Base-by-base conservation (phyloP, 2,329 filamentous ascomycete genomes). In the Colletotrichum tanaceti region DNA sequence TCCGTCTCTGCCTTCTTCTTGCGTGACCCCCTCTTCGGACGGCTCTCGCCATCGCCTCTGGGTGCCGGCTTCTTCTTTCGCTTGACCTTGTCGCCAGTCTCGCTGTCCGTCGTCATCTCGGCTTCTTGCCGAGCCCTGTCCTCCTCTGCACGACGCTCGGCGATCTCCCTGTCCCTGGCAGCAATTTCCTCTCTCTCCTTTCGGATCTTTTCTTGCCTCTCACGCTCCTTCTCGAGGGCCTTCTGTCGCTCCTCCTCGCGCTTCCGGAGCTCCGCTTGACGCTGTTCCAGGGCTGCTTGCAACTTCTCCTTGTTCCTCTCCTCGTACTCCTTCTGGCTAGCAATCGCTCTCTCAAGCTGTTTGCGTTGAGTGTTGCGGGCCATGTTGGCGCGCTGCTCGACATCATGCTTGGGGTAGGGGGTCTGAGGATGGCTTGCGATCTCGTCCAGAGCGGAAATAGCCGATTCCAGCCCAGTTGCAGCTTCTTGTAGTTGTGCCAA, bases 331-430 rank as follows among this genome's bases (percentile, higher is more conserved):
- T 89, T 91, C 78, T 99, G 96, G 73, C 89, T 91, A 72, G 93
- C 90, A 55, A 95, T 88, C 5, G 93, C 91, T 74, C 94, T 90
- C 75, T 97, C 93, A 14, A 99, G 87, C 78, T 99, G 95, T 74
- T 93, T 94, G 72, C 93, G 91, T 82, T 97, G 93, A 1, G 97
- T 99, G 78, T 98, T 97, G 70, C 92, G 90, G 72, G 93, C 94
- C 96, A 99, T 99, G 84, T 93, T 97, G 50, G 96, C 95, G 76
- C 97, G 93, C 80, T 97, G 93, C 78, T 98, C 95, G 43, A 99
- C 89, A 73, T 98, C 93, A 69, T 91, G 87, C 74, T 93, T 91
- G 7, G 95, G 96, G 79, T 98, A 99, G 0, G 96, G 97, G 4
- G 96, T 88, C 67, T 88, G 84, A 1, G 88, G 87, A 68, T 88